Percentiles rank a stretch among this genome's conserved stretches.
Evolutionary conservation across 495 filamentous ascomycete species (phyloP).

Genomic region (Tuber melanosporum): DNA sequence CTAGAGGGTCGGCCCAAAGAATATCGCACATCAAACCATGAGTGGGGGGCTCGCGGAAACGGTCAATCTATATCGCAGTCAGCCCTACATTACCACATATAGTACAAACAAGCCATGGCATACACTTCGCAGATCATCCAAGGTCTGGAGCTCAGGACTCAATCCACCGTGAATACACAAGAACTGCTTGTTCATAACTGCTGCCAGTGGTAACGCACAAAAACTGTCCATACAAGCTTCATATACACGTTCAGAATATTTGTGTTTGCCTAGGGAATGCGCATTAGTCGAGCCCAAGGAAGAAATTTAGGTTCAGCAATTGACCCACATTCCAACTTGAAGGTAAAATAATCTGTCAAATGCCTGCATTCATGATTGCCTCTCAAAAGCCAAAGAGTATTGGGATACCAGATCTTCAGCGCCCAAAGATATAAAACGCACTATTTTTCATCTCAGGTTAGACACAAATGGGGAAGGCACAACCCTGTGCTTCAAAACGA

Average conservation of each 20-base stretch:
- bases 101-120: background rate
- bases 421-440: slow-evolving; percentile 97
- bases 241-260: slow-evolving; percentile 93
- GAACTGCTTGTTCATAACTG: slow-evolving; percentile 99
- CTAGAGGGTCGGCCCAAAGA: slow-evolving; percentile 96
- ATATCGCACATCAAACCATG: slow-evolving; percentile 99
- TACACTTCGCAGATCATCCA: slow-evolving; percentile 61
- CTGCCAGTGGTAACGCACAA: slow-evolving; percentile 86
- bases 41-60: slow-evolving; percentile 93
- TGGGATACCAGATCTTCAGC: slow-evolving; percentile 97
- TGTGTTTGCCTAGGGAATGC: slow-evolving; percentile 50
- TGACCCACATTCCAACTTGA: slow-evolving; percentile 80
- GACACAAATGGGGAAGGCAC: background rate
- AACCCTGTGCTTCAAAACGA: background rate
- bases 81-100: background rate
- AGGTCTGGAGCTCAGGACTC: slow-evolving; percentile 88
- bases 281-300: slow-evolving; percentile 11
- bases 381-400: slow-evolving; percentile 90
- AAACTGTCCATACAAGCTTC: slow-evolving; percentile 98
- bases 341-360: slow-evolving; percentile 98
- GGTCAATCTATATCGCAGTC: slow-evolving; percentile 66
- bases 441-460: slow-evolving; percentile 42
- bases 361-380: slow-evolving; percentile 98
- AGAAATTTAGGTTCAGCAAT: background rate
- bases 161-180: slow-evolving; percentile 95